Percentiles rank a stretch among this genome's conserved stretches.
Evolutionary conservation across 2,329 filamentous ascomycete species (phyloP).

Genomic region (Nigrospora oryzae): DNA sequence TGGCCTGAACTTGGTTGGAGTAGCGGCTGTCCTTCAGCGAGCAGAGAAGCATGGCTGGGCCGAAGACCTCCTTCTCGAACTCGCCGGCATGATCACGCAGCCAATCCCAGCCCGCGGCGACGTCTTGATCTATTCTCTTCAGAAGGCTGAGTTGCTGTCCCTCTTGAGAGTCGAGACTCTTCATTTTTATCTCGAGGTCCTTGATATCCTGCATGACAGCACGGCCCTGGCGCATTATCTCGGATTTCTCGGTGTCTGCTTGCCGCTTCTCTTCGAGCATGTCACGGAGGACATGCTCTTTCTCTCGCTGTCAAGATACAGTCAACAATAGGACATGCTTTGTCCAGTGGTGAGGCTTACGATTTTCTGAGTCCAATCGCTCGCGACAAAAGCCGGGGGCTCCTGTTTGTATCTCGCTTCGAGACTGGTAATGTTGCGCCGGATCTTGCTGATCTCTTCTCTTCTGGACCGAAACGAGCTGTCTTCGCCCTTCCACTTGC

Average conservation of each 20-base stretch:
- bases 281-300: slow-evolving; percentile 49
- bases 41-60: slow-evolving; percentile 73
- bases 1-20: slow-evolving; percentile 43
- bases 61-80: slow-evolving; percentile 72
- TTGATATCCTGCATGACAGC: slow-evolving; percentile 28
- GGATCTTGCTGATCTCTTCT: slow-evolving; percentile 24
- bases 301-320: slow-evolving; percentile 39
- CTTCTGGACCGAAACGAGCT: slow-evolving; percentile 41
- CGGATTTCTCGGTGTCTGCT: slow-evolving; percentile 21
- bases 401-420: slow-evolving; percentile 53
- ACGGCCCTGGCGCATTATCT: slow-evolving; percentile 31
- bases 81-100: slow-evolving; percentile 59
- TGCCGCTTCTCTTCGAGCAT: slow-evolving; percentile 33
- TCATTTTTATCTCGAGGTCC: slow-evolving; percentile 38
- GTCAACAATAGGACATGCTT: slow-evolving; percentile 10
- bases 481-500: slow-evolving; percentile 40
- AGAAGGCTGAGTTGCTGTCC: slow-evolving; percentile 68
- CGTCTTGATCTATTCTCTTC: slow-evolving; percentile 50
- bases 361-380: slow-evolving; percentile 64
- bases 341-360: slow-evolving; percentile 34
- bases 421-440: slow-evolving; percentile 52
- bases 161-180: slow-evolving; percentile 60
- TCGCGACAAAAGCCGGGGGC: slow-evolving; percentile 59
- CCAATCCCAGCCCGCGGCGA: slow-evolving; percentile 71
- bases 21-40: slow-evolving; percentile 67